Conservation (phyloP, 495 filamentous ascomycete genomes). For the Hyaloscypha finlandica region DNA sequence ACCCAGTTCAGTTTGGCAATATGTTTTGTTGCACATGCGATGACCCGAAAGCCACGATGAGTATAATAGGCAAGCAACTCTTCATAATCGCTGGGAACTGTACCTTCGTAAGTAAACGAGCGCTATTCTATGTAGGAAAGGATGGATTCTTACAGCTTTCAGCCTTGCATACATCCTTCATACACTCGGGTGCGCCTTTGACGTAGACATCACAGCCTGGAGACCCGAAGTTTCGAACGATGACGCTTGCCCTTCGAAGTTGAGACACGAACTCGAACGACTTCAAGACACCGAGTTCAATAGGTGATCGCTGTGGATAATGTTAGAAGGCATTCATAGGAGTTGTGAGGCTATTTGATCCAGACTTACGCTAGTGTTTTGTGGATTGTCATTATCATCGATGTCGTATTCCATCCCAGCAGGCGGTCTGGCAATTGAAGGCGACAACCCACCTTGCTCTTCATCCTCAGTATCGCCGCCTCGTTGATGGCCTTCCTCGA, state of each 20-base stretch:
- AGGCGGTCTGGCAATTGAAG: slow-evolving; percentile 85
- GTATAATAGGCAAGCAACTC: slow-evolving; percentile 87
- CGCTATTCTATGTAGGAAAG: neutral
- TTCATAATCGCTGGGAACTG: slow-evolving; percentile 87
- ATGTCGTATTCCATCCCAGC: slow-evolving; percentile 56
- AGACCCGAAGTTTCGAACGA: slow-evolving; percentile 83
- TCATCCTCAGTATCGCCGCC: slow-evolving; percentile 59
- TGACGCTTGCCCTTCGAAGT: slow-evolving; percentile 88
- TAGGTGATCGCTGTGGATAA: slow-evolving; percentile 35
- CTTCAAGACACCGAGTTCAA: slow-evolving; percentile 86
- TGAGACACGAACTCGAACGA: slow-evolving; percentile 97
- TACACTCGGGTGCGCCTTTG: slow-evolving; percentile 95
- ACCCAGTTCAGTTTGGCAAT: slow-evolving; percentile 86
- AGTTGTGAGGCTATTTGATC: slow-evolving; percentile 1
- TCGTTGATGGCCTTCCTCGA: slow-evolving; percentile 77
- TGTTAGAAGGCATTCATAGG: slow-evolving; percentile 10
- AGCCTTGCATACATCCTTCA: slow-evolving; percentile 85
- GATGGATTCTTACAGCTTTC: slow-evolving; percentile 66
- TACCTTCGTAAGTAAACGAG: slow-evolving; percentile 26
- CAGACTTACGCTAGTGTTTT: slow-evolving; percentile 36
- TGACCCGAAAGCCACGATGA: slow-evolving; percentile 94
- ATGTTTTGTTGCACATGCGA: slow-evolving; percentile 90
- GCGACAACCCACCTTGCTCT: slow-evolving; percentile 66
- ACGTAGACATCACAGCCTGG: slow-evolving; percentile 83
- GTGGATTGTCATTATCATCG: slow-evolving; percentile 41